These are phyloP conservation scores for Hypsizygus ulmarius DNA, from an alignment of 1,284 basidiomycete species.

Conservation along the genomic window DNA sequence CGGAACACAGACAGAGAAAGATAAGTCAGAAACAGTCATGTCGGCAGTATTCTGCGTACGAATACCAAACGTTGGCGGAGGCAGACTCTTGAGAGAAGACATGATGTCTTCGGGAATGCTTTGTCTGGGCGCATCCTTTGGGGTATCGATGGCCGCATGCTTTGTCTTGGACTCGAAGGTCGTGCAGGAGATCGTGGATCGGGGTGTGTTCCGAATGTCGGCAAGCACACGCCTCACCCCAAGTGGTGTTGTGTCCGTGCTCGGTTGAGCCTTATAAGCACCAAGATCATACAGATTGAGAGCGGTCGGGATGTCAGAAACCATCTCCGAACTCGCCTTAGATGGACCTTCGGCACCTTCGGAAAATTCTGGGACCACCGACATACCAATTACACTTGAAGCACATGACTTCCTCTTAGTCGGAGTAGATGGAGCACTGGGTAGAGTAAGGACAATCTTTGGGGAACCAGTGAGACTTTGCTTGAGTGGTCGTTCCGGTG, in stretches of 20 bases:
- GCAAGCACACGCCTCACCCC: slow-evolving; percentile 2
- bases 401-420: not conserved
- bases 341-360: too few relatives aligned
- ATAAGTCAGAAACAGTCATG: not conserved
- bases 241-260: not conserved
- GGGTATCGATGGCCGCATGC: not conserved
- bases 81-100: not conserved
- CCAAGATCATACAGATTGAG: not conserved
- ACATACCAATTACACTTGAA: not conserved
- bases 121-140: not conserved
- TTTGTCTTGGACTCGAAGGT: not conserved
- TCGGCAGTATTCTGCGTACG: not conserved
- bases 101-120: not conserved
- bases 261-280: not conserved
- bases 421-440: slow-evolving; percentile 16
- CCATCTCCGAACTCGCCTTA: too few relatives aligned
- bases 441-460: slow-evolving; percentile 19
- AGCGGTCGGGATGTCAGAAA: not conserved
- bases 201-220: slow-evolving; percentile 1
- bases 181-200: not conserved
- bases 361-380: not conserved
- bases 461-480: slow-evolving; percentile 7
- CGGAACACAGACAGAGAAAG: not conserved
- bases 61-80: not conserved
- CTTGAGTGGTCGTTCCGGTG: not conserved